Evolutionary conservation across 257 asterid genomes (phyloP).

Genomic region (Oldenlandia corymbosa): DNA sequence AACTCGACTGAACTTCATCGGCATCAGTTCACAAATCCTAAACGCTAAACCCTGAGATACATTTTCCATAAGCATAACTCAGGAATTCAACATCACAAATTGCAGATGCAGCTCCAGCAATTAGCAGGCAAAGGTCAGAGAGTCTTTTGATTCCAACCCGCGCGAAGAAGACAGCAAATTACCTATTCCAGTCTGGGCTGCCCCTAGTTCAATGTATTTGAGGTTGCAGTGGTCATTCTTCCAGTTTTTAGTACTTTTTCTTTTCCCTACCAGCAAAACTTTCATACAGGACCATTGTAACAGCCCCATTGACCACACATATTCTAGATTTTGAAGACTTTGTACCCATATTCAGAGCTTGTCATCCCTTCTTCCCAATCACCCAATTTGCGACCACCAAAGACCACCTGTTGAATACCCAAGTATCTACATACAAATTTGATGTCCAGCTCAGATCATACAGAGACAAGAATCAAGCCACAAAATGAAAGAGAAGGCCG

Average conservation of each 20-base stretch:
- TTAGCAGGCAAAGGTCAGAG: not conserved
- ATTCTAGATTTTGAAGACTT: conserved; percentile 67
- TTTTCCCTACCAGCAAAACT: not conserved
- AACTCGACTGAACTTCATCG: too few relatives aligned
- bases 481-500: not conserved
- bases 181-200: not conserved
- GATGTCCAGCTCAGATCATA: not conserved
- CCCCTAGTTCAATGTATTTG: too few relatives aligned
- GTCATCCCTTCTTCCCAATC: conserved; percentile 99
- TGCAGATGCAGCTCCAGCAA: not conserved
- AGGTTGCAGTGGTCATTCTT: not conserved
- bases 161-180: not conserved
- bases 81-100: not conserved
- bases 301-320: not conserved
- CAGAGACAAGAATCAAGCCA: not conserved
- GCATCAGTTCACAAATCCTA: too few relatives aligned
- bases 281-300: conserved; percentile 1
- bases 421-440: conserved; percentile 44
- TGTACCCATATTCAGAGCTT: conserved; percentile 70
- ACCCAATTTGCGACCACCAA: conserved; percentile 74
- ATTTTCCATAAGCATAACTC: too few relatives aligned
- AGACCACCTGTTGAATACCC: conserved; percentile 92
- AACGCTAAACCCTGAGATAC: too few relatives aligned
- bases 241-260: not conserved
- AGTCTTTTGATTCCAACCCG: not conserved